A percentile compares a stretch with the other conserved stretches of the same genome.
Evolutionary conservation across 179 eudicot genomes (phyloP).

Genomic region (Silene coronaria): DNA sequence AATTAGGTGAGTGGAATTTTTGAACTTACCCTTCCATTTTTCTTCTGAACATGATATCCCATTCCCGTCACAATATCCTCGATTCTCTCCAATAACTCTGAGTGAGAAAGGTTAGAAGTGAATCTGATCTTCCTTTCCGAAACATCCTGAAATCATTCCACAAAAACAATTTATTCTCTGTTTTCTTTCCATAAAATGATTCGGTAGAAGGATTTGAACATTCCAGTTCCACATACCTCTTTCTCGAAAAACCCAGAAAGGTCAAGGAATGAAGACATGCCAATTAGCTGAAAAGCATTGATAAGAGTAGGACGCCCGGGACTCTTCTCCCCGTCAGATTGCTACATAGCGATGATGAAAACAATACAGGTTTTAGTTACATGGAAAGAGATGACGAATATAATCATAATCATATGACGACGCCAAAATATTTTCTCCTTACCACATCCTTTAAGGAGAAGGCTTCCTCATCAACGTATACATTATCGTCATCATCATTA

Average conservation of each 20-base stretch:
- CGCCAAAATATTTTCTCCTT: neutral
- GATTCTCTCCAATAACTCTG: slow-evolving; percentile 70
- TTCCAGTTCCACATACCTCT: slow-evolving; percentile 42
- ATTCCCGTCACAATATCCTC: slow-evolving; percentile 61
- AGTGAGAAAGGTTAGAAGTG: slow-evolving; percentile 71
- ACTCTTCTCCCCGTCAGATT: slow-evolving; percentile 46
- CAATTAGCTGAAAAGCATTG: slow-evolving; percentile 92
- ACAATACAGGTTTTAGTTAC: neutral
- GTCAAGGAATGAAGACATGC: slow-evolving; percentile 92
- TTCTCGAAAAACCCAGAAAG: slow-evolving; percentile 94
- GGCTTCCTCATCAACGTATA: slow-evolving; percentile 47
- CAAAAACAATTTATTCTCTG: neutral
- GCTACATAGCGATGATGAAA: slow-evolving; percentile 22
- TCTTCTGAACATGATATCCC: slow-evolving; percentile 78
- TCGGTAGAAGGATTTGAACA: neutral
- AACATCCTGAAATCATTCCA: slow-evolving; percentile 50
- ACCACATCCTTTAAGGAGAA: slow-evolving; percentile 47
- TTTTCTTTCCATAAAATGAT: neutral
- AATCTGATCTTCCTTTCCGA: slow-evolving; percentile 86
- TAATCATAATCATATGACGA: neutral
- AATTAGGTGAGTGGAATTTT: neutral
- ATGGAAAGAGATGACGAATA: neutral
- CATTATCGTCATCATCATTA: slow-evolving; percentile 54
- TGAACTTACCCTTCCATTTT: slow-evolving; percentile 63
- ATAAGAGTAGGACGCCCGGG: slow-evolving; percentile 54